phyloP scores from a whole-genome alignment of 202 grass and related monocot species.

The Panicum hallii region DNA sequence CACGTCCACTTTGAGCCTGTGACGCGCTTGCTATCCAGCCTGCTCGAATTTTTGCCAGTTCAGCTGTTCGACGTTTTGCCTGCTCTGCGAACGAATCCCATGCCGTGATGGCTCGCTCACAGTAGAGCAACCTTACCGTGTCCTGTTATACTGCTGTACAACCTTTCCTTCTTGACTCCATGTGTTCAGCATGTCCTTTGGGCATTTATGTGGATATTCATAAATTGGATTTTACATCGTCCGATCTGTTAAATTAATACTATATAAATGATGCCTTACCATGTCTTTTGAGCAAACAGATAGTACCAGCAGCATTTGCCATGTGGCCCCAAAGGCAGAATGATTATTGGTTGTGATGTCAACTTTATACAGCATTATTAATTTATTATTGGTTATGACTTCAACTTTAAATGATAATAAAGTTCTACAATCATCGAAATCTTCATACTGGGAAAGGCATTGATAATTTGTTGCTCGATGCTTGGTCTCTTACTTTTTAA shows the following conservation, averaged over 20 bases:
- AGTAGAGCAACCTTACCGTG: neutral
- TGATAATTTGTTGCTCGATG: constrained; percentile 30
- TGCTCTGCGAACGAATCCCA: neutral
- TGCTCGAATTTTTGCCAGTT: constrained; percentile 50
- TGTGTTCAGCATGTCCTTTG: neutral
- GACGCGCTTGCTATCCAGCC: neutral
- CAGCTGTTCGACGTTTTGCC: constrained; percentile 49
- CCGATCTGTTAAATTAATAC: neutral
- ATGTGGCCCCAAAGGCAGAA: constrained; percentile 24
- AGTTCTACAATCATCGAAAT: constrained; percentile 36
- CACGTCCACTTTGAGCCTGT: neutral
- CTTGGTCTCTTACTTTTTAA: constrained; percentile 29
- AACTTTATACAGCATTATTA: neutral
- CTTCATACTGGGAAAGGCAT: constrained; percentile 27
- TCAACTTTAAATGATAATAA: constrained; percentile 35
- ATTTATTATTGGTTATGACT: neutral
- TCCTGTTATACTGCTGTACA: neutral
- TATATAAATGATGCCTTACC: constrained; percentile 7
- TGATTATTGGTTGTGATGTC: constrained; percentile 48
- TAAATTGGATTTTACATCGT: constrained; percentile 25
- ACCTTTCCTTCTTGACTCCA: neutral
- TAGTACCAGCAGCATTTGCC: constrained; percentile 34
- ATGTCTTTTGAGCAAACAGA: constrained; percentile 37
- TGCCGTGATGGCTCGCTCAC: constrained; percentile 10
- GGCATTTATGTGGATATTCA: neutral